Base-by-base conservation (phyloP, 306 rosid genomes). In the Ziziphus jujuba region DNA sequence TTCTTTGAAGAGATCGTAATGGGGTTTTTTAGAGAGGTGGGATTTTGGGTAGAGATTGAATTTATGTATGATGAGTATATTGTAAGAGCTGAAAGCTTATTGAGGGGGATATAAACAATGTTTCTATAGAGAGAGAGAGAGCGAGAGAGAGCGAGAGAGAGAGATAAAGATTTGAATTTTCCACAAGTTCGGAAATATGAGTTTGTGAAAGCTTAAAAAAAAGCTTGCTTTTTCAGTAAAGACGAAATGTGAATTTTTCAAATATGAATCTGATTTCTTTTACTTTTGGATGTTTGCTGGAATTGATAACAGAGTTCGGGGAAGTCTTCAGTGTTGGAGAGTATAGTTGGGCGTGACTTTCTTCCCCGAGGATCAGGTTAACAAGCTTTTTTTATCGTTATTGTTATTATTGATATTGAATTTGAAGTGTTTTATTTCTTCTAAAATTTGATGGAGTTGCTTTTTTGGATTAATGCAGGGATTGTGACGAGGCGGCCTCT, bases 301-400 rank as follows among this genome's bases (percentile, higher is more conserved):
- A 65, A 60, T 54, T 59, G 77, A 28, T 38, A 72, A 45, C 90
- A 93, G 98, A 93, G 98, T 84, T 93, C 98, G 0, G 98, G 98
- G 9, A 93, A 93, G 77, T 93, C 98, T 77, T 93, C 98, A 25
- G 98, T 93, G 60, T 57, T 93, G 75, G 97, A 93, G 79, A 93
- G 98, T 67, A 84, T 90, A 66, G 98, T 93, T 28, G 98, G 98
- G 31, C 97, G 98, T 62, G 98, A 93, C 75, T 93, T 93, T 77
- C 91, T 93, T 47, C 98, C 98, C 2, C 81, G 98, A 77, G 98
- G 98, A 77, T 93, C 98, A 71, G 98, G 98, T 93, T 61, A 3
- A 60, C 11, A 16, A 15, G 7, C 19, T 31, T 52, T 8, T 3
- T 6, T 10, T 49, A n/a, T n/a, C n/a, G n/a, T 56, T 16, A 15